phyloP scores from a whole-genome alignment of 257 asterid species.

The Rauvolfia tetraphylla region DNA sequence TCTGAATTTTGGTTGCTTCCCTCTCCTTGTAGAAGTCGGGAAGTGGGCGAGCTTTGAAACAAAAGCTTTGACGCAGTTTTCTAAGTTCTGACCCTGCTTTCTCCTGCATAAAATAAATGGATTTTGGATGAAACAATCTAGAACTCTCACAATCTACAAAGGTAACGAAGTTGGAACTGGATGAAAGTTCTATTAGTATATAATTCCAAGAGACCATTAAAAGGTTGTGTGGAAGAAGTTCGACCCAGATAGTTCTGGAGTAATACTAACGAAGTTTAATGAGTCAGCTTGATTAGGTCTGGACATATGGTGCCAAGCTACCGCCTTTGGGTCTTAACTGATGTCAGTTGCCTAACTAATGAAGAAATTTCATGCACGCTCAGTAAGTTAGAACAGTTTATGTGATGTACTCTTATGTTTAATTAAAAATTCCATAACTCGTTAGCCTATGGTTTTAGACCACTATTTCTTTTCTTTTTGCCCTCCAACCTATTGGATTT shows the following conservation, averaged over 20 bases:
- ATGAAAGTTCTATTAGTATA: not conserved
- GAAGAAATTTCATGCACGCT: not conserved
- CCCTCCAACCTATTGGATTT: not conserved
- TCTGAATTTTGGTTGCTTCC: conserved; percentile 36
- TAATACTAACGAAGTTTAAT: too few species aligned
- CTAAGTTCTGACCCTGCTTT: conserved; percentile 66
- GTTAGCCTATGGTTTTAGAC: not conserved
- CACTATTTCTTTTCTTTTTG: not conserved
- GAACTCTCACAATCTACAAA: not conserved
- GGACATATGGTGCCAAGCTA: not conserved
- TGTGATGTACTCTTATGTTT: not conserved
- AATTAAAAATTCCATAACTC: not conserved
- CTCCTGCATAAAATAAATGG: conserved; percentile 46
- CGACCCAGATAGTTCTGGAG: not conserved
- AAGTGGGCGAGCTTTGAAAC: conserved; percentile 80
- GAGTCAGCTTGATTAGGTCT: not conserved
- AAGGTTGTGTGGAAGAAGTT: not conserved
- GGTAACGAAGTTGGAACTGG: not conserved
- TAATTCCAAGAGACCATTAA: not conserved
- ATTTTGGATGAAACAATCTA: conserved; percentile 5
- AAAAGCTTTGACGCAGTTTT: conserved; percentile 61
- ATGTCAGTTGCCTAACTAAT: not conserved
- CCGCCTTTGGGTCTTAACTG: not conserved
- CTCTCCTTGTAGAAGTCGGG: conserved; percentile 68
- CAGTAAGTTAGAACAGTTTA: not conserved